A percentile compares a stretch with the other conserved stretches of the same genome.
Evolutionary conservation across 2,329 filamentous ascomycete species (phyloP).

Genomic region (Colletotrichum incanum): DNA sequence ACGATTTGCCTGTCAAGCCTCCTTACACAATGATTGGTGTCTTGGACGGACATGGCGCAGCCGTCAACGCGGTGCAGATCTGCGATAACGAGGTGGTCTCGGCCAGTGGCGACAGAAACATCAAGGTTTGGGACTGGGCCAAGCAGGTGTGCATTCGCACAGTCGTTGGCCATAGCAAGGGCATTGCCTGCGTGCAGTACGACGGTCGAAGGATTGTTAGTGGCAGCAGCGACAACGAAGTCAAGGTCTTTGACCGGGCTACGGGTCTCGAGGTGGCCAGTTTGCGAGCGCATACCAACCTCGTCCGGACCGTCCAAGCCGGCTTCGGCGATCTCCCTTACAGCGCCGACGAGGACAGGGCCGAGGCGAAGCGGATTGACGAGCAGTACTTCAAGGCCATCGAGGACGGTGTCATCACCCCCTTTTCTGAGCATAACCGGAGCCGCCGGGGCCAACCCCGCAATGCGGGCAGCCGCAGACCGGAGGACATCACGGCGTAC

Average conservation of each 20-base stretch:
- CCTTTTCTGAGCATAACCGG: conserved; percentile 44
- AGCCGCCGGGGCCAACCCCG: conserved; percentile 54
- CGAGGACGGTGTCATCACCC: conserved; percentile 63
- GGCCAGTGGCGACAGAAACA: conserved; percentile 91
- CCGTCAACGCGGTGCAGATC: conserved; percentile 97
- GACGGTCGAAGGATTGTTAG: conserved; percentile 95
- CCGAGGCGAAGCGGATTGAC: conserved; percentile 82
- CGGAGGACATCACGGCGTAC: conserved; percentile 82
- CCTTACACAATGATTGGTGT: conserved; percentile 85
- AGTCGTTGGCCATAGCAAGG: conserved; percentile 90
- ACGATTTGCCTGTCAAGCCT: conserved; percentile 68
- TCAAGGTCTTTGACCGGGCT: conserved; percentile 92
- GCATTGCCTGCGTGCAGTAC: conserved; percentile 97
- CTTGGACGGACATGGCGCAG: conserved; percentile 88
- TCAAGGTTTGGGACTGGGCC: conserved; percentile 95
- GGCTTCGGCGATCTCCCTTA: conserved; percentile 92
- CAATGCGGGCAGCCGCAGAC: conserved; percentile 82
- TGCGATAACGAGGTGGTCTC: conserved; percentile 90
- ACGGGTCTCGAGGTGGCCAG: conserved; percentile 92
- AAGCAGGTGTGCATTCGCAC: conserved; percentile 83
- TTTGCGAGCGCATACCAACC: conserved; percentile 83
- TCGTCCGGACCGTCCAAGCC: conserved; percentile 95
- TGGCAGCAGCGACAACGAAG: conserved; percentile 95
- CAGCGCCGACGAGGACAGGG: conserved; percentile 80
- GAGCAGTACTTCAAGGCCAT: conserved; percentile 77